These are phyloP conservation scores for Candida frijolesensis DNA, from an alignment of 1,139 yeast genomes.

Conservation along the genomic window DNA sequence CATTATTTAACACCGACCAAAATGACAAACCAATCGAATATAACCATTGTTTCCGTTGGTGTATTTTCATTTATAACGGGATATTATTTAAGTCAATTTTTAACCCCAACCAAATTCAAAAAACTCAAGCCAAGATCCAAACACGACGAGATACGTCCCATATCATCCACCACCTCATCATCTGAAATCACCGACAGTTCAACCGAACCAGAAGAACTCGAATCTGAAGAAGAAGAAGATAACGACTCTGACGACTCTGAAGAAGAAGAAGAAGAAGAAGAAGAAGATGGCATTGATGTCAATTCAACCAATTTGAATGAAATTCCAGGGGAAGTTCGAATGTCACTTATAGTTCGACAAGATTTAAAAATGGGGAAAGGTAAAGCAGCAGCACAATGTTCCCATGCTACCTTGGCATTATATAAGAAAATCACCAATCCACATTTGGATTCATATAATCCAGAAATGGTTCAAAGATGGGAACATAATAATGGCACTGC, in stretches of 20 bases:
- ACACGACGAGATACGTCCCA: background rate
- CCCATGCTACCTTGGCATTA: conserved; percentile 94
- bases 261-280: conserved; percentile 44
- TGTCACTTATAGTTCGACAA: conserved; percentile 87
- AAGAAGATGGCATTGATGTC: conserved; percentile 54
- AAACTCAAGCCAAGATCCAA: conserved; percentile 2
- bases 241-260: conserved; percentile 21
- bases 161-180: conserved; percentile 8
- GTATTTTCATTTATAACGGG: conserved; percentile 30
- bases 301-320: conserved; percentile 61
- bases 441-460: conserved; percentile 57
- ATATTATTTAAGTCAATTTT: conserved; percentile 21
- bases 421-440: conserved; percentile 69
- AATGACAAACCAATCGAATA: conserved; percentile 11
- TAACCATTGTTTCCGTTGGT: conserved; percentile 24
- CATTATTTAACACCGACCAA: no score
- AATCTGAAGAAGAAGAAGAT: conserved; percentile 11
- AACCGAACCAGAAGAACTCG: conserved; percentile 7
- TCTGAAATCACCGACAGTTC: conserved; percentile 6
- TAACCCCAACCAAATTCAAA: conserved; percentile 2
- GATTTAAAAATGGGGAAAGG: conserved; percentile 95
- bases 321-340: conserved; percentile 76
- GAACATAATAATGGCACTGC: conserved; percentile 80
- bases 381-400: conserved; percentile 95
- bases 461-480: conserved; percentile 74